phyloP scores from a whole-genome alignment of 257 asterid species.

The Nicotiana noctiflora region DNA sequence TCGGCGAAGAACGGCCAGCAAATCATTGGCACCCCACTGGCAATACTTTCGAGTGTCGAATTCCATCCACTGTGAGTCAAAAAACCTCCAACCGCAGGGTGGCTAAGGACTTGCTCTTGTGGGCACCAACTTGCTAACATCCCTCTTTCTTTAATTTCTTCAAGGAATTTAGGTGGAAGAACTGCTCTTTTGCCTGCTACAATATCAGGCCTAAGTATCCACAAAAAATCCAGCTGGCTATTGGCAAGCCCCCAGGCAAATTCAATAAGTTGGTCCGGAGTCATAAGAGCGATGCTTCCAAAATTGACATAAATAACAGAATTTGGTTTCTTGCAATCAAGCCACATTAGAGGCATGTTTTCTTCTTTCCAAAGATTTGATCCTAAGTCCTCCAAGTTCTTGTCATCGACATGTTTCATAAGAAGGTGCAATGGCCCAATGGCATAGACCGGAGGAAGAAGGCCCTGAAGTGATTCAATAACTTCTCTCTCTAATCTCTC shows the following conservation, averaged over 20 bases:
- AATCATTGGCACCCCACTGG: conserved; percentile 43
- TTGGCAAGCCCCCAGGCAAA: conserved; percentile 57
- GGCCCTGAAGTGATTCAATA: too few relatives aligned
- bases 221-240: conserved; percentile 31
- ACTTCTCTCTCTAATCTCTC: not conserved
- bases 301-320: conserved; percentile 45
- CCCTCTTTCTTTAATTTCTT: conserved; percentile 32
- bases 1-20: conserved; percentile 66
- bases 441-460: too few relatives aligned
- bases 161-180: conserved; percentile 26
- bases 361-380: conserved; percentile 57
- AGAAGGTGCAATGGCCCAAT: too few relatives aligned
- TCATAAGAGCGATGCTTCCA: conserved; percentile 41
- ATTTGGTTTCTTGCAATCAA: conserved; percentile 26
- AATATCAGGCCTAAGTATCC: conserved; percentile 53
- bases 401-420: too few relatives aligned
- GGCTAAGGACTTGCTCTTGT: conserved; percentile 47
- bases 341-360: conserved; percentile 40
- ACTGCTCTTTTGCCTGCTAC: conserved; percentile 26
- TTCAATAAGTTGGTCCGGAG: conserved; percentile 33
- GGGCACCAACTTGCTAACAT: conserved; percentile 41
- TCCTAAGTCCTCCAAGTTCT: conserved; percentile 1
- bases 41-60: conserved; percentile 36
- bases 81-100: conserved; percentile 47
- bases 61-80: conserved; percentile 58